Percentiles rank a stretch among this genome's conserved stretches.
These are phyloP conservation scores for Sporothrix globosa DNA, from an alignment of 2,329 filamentous ascomycete genomes.

Conservation along the genomic window DNA sequence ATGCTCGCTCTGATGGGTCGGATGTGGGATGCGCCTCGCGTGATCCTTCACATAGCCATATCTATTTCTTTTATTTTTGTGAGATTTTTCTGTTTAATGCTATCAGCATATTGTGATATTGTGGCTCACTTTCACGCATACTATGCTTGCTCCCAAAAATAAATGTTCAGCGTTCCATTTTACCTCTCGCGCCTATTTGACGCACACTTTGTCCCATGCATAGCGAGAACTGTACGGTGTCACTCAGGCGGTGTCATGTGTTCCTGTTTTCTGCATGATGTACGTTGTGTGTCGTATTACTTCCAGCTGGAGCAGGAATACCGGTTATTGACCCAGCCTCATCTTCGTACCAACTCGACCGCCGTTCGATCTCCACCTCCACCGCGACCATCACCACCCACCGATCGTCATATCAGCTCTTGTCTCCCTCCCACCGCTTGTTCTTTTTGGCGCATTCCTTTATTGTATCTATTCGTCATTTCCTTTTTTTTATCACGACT, in stretches of 20 bases:
- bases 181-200: slow-evolving; percentile 17
- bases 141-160: too few species aligned
- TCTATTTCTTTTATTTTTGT: too few species aligned
- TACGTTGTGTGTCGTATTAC: too few species aligned
- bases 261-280: slow-evolving; percentile 1
- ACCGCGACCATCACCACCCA: neutral
- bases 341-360: neutral
- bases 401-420: neutral
- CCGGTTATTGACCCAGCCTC: slow-evolving; percentile 10
- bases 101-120: too few species aligned
- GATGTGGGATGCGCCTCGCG: neutral
- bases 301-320: neutral
- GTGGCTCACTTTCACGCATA: too few species aligned
- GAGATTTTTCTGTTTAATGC: neutral
- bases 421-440: neutral
- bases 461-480: too few species aligned
- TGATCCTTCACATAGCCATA: neutral
- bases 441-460: neutral
- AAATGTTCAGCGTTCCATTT: neutral
- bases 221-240: neutral
- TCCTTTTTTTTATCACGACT: neutral
- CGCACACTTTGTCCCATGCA: slow-evolving; percentile 3
- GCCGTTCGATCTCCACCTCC: neutral
- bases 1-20: neutral
- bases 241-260: slow-evolving; percentile 14